Conservation (phyloP, 257 asterid genomes). For the Datura wrightii region DNA sequence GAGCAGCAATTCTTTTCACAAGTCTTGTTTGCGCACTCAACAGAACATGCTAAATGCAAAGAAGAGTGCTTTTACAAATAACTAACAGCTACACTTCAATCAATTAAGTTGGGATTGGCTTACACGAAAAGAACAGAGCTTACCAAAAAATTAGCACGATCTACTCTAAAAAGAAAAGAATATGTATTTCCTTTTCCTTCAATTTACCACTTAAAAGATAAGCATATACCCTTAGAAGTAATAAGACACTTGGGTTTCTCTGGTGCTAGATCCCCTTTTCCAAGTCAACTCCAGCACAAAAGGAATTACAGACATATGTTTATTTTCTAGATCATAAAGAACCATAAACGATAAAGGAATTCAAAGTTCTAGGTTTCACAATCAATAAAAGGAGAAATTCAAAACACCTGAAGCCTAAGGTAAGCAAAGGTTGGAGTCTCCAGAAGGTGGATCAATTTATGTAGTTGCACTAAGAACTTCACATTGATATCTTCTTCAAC, state of each 20-base stretch:
- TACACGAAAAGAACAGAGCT: not conserved
- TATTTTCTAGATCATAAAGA: not conserved
- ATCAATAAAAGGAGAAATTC: conserved; percentile 26
- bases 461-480: conserved; percentile 91
- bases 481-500: conserved; percentile 95
- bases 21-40: not conserved
- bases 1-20: not conserved
- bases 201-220: not conserved
- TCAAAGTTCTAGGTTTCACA: not conserved
- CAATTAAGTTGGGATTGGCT: not conserved
- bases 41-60: not conserved
- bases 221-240: not conserved
- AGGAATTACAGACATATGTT: not conserved
- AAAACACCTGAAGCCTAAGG: conserved; percentile 89
- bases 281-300: not conserved
- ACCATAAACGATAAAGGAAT: not conserved
- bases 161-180: not conserved
- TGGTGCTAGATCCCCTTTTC: not conserved
- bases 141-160: conserved; percentile 13
- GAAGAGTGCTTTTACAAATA: not conserved
- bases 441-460: conserved; percentile 89
- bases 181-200: not conserved
- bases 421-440: conserved; percentile 96
- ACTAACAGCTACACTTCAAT: conserved; percentile 6
- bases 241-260: not conserved